Evolutionary conservation across 2,329 filamentous ascomycete genomes (phyloP).

Genomic region (Sclerotinia borealis): DNA sequence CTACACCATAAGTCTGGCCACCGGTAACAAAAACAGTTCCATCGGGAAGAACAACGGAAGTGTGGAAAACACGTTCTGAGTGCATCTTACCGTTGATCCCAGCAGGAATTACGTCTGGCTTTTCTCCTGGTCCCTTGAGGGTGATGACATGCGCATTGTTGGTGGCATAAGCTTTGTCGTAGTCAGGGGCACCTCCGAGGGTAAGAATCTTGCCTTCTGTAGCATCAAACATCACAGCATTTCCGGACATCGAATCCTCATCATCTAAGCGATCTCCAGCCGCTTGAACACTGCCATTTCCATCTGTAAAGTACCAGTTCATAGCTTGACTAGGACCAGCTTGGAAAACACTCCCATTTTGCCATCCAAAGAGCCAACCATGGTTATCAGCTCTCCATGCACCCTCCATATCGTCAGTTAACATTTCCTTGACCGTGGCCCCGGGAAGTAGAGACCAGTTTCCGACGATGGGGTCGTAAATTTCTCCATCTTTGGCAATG

Average conservation of each 20-base stretch:
- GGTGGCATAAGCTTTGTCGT: neutral
- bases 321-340: constrained; percentile 2
- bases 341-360: neutral
- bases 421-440: neutral
- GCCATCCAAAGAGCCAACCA: constrained; percentile 1
- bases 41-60: neutral
- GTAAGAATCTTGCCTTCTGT: neutral
- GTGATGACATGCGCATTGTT: neutral
- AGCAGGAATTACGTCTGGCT: neutral
- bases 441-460: neutral
- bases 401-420: neutral
- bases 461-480: neutral
- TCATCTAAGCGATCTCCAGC: neutral
- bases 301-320: constrained; percentile 3
- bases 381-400: constrained; percentile 4
- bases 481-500: neutral
- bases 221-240: constrained; percentile 5
- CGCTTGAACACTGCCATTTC: neutral
- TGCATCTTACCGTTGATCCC: neutral
- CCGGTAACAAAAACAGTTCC: neutral
- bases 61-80: neutral
- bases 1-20: neutral
- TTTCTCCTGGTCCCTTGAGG: neutral
- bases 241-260: constrained; percentile 2
- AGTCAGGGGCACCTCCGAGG: neutral